Percentiles rank a stretch among this genome's conserved stretches.
These are phyloP conservation scores for Bipolaris victoriae DNA, from an alignment of 2,329 filamentous ascomycete genomes.

Conservation along the genomic window DNA sequence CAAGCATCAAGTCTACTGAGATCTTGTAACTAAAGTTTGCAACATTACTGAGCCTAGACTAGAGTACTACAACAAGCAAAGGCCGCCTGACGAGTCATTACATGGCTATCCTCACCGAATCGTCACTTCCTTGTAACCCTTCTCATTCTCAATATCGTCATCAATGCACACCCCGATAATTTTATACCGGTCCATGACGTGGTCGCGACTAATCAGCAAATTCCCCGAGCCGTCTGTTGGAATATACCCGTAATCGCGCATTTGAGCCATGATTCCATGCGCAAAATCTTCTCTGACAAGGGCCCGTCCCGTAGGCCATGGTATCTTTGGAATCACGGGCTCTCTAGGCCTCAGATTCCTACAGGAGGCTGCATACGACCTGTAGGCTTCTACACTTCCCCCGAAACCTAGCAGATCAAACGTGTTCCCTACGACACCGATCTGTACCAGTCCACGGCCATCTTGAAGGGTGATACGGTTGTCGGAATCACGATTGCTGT, in stretches of 20 bases:
- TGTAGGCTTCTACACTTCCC: constrained; percentile 9
- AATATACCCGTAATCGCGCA: constrained; percentile 22
- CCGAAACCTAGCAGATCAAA: constrained; percentile 5
- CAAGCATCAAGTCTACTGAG: constrained; percentile 54
- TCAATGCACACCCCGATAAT: constrained; percentile 13
- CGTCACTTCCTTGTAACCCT: neutral
- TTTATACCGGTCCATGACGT: constrained; percentile 5
- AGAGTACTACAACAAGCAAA: too few species aligned
- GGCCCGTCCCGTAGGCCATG: constrained; percentile 20
- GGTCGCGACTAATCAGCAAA: constrained; percentile 16
- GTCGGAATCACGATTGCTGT: neutral
- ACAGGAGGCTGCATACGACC: neutral
- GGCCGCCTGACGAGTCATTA: too few species aligned
- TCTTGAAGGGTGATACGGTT: constrained; percentile 5
- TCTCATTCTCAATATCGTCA: constrained; percentile 8
- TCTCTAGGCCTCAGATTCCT: neutral
- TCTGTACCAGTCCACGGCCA: constrained; percentile 9
- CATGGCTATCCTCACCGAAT: neutral
- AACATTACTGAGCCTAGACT: too few species aligned
- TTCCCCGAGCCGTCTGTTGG: constrained; percentile 16
- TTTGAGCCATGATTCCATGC: constrained; percentile 23
- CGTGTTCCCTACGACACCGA: constrained; percentile 8
- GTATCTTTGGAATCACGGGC: neutral
- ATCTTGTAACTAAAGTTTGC: too few species aligned
- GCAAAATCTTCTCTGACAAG: constrained; percentile 35